Conservation (phyloP, 2,329 filamentous ascomycete species). For the Beauveria varroae region DNA sequence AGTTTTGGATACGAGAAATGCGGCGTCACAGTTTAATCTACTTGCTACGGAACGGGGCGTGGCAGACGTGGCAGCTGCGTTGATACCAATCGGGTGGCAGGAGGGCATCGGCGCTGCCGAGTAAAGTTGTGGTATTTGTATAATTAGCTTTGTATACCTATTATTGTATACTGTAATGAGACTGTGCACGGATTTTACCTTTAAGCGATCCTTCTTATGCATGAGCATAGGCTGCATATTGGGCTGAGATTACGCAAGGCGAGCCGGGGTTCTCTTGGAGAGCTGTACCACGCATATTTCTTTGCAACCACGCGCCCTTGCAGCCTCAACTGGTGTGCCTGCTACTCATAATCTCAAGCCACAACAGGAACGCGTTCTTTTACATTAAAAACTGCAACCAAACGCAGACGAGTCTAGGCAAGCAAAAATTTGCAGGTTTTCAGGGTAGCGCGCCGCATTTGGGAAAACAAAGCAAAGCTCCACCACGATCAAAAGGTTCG, state of each 20-base stretch:
- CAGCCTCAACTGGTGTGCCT: too few relatives aligned
- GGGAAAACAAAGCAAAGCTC: not conserved
- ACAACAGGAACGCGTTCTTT: too few relatives aligned
- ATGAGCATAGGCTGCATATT: not conserved
- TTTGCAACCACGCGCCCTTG: too few relatives aligned
- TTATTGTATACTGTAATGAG: conserved; percentile 5
- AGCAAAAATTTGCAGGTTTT: not conserved
- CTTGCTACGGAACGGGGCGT: conserved; percentile 90
- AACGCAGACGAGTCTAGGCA: not conserved
- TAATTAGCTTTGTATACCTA: not conserved
- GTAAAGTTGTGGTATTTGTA: conserved; percentile 10
- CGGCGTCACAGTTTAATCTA: conserved; percentile 89
- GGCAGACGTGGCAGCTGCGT: conserved; percentile 73
- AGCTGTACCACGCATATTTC: too few relatives aligned
- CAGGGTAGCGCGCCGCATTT: not conserved
- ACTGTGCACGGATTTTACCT: not conserved
- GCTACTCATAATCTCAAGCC: too few relatives aligned
- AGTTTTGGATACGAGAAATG: conserved; percentile 86
- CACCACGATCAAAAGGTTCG: not conserved
- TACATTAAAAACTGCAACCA: too few relatives aligned
- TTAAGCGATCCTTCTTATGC: not conserved
- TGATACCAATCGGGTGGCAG: conserved; percentile 81
- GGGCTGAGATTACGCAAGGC: not conserved
- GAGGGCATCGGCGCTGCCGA: conserved; percentile 43
- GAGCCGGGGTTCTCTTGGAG: too few relatives aligned